Base-by-base conservation (phyloP, 192 early-diverging fungal genomes). In the Blastocladiella britannica region DNA sequence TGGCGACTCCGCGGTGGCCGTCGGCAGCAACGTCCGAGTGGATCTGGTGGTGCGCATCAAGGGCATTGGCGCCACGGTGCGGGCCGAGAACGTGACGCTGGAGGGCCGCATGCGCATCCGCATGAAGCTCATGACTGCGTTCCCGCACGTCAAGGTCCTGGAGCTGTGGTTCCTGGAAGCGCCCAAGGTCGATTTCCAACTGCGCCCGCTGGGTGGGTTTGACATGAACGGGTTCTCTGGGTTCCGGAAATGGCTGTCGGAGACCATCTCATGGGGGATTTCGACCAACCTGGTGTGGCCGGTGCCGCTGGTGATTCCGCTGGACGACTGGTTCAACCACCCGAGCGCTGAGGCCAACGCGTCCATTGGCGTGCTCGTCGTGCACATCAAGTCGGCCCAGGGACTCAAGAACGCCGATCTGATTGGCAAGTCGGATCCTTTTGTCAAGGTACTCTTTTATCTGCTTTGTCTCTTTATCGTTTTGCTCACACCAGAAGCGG, bases 361-460 rank as follows among this genome's bases (percentile, higher is more conserved):
- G 27, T 84, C 88, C 26, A 80, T 85, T 59, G 95, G 95, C 60
- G 85, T 99, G 8, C 72, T 96, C 5, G 76, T 81, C 51, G 66
- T 93, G 51, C 80, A 74, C 28, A 67, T 99, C 31, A 78, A 83
- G 58, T 78, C 81, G 30, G 95, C 85, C 24, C 82, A 79, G 52
- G 76, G 76, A 7, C 66, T 99, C 55, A 85, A 81, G 66, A 94
- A 94, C 67, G 68, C 73, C 25, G 95, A 95, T 65, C 69, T 86
- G 20, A 79, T 91, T 56, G 89, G 90, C 60, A 83, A 77, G 58
- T 79, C 84, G 23, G 95, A 99, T 65, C 95, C 95, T 25, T 93
- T 89, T 62, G 72, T 84, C 53, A 68, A 65, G 12, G 68, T n/a
- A n/a, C n/a, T n/a, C n/a, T n/a, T n/a, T n/a, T n/a, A n/a, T n/a